A percentile compares a stretch with the other conserved stretches of the same genome.
Conservation (phyloP, 495 filamentous ascomycete genomes). For the Hapsidospora chrysogenum region DNA sequence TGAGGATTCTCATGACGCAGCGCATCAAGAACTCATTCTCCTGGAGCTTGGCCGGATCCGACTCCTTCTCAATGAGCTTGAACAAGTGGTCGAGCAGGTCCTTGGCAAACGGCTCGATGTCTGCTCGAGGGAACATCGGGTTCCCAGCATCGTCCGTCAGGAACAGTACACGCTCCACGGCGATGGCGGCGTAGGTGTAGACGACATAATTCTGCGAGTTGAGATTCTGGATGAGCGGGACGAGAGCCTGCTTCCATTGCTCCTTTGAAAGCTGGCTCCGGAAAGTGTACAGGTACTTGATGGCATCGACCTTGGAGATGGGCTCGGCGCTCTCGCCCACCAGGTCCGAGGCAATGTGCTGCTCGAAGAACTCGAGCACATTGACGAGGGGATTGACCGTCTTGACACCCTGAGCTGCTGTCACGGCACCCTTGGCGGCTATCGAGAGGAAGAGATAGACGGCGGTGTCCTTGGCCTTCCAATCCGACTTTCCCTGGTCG, state of each 20-base stretch:
- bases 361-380: slow-evolving; percentile 84
- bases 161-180: slow-evolving; percentile 75
- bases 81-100: slow-evolving; percentile 88
- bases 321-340: slow-evolving; percentile 50
- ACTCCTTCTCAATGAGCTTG: slow-evolving; percentile 64
- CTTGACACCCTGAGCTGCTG: slow-evolving; percentile 71
- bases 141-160: slow-evolving; percentile 55
- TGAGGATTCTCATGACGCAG: slow-evolving; percentile 91
- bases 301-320: slow-evolving; percentile 89
- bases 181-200: slow-evolving; percentile 91
- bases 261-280: slow-evolving; percentile 71
- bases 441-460: slow-evolving; percentile 90
- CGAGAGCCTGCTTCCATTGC: slow-evolving; percentile 78
- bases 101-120: slow-evolving; percentile 64
- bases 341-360: slow-evolving; percentile 72
- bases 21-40: slow-evolving; percentile 99
- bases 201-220: slow-evolving; percentile 81
- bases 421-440: slow-evolving; percentile 76
- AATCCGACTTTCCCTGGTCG: slow-evolving; percentile 52
- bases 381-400: slow-evolving; percentile 72
- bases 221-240: slow-evolving; percentile 78
- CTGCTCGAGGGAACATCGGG: slow-evolving; percentile 54
- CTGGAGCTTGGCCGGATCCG: slow-evolving; percentile 77
- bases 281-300: slow-evolving; percentile 94
- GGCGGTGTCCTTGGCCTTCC: slow-evolving; percentile 95